A percentile compares a stretch with the other conserved stretches of the same genome.
phyloP scores from a whole-genome alignment of 2,329 filamentous ascomycete genomes.

The Fusarium sp. region DNA sequence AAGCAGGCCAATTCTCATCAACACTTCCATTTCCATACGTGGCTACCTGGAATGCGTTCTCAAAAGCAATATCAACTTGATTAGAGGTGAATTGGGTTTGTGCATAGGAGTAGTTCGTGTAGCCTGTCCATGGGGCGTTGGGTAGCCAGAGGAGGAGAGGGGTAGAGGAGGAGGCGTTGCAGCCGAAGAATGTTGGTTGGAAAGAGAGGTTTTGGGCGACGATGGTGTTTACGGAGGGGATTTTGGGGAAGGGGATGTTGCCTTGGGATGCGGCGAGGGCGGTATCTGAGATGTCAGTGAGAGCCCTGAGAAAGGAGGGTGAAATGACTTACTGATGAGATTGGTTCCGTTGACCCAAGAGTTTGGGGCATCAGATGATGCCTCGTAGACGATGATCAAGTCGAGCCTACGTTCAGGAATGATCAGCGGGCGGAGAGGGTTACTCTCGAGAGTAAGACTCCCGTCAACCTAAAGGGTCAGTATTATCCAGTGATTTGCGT shows the following conservation, averaged over 20 bases:
- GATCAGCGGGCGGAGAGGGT: slow-evolving; percentile 48
- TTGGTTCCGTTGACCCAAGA: slow-evolving; percentile 48
- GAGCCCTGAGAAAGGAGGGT: rapidly evolving
- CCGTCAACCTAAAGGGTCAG: slow-evolving; percentile 46
- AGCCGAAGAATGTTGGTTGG: slow-evolving; percentile 49
- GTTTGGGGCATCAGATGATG: slow-evolving; percentile 44
- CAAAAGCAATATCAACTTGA: slow-evolving; percentile 42
- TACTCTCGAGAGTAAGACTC: slow-evolving; percentile 48
- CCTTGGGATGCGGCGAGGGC: slow-evolving; percentile 39
- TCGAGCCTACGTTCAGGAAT: slow-evolving; percentile 46
- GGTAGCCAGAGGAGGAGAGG: slow-evolving; percentile 49
- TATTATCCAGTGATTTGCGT: rapidly evolving
- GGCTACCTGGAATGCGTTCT: slow-evolving; percentile 82
- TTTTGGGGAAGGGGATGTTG: slow-evolving; percentile 46
- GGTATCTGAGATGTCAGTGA: slow-evolving; percentile 20
- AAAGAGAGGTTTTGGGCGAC: slow-evolving; percentile 42
- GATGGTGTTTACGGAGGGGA: slow-evolving; percentile 46
- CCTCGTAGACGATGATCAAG: slow-evolving; percentile 51
- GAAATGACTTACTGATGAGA: slow-evolving; percentile 36
- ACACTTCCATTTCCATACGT: slow-evolving; percentile 82
- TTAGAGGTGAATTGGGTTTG: slow-evolving; percentile 42
- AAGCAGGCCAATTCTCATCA: slow-evolving; percentile 78
- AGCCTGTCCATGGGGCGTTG: slow-evolving; percentile 48
- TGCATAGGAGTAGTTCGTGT: slow-evolving; percentile 45
- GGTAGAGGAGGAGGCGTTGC: slow-evolving; percentile 34